These are phyloP conservation scores for Beta vulgaris DNA, from an alignment of 148 eudicot species.

Conservation along the genomic window DNA sequence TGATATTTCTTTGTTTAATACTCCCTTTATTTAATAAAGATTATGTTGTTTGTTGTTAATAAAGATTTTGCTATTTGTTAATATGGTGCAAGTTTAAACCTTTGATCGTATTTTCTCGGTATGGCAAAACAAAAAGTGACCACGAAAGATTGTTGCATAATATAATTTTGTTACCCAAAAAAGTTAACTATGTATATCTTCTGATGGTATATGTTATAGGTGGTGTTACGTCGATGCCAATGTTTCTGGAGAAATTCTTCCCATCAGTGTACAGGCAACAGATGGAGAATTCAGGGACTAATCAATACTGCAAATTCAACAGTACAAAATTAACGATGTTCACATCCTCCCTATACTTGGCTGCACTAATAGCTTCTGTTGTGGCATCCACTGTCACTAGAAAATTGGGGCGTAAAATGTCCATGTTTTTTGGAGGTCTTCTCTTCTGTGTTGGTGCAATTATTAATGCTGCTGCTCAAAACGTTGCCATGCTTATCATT, in stretches of 20 bases:
- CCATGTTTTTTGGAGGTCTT: slow-evolving; percentile 66
- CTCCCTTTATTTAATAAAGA: too few species aligned
- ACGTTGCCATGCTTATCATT: slow-evolving; percentile 62
- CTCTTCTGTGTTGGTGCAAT: slow-evolving; percentile 60
- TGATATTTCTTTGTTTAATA: too few species aligned
- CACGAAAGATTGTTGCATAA: too few species aligned
- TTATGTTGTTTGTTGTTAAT: too few species aligned
- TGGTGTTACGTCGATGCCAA: slow-evolving; percentile 76
- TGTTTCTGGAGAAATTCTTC: slow-evolving; percentile 59
- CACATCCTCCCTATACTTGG: slow-evolving; percentile 71
- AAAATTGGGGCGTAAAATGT: slow-evolving; percentile 52
- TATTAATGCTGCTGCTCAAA: slow-evolving; percentile 51
- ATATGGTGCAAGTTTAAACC: too few species aligned
- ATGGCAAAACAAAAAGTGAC: too few species aligned
- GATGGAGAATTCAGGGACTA: slow-evolving; percentile 31
- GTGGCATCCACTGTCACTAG: slow-evolving; percentile 71
- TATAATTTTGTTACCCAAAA: too few species aligned
- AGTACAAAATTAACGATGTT: slow-evolving; percentile 61
- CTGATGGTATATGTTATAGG: too few species aligned
- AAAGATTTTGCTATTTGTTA: too few species aligned
- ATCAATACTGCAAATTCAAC: slow-evolving; percentile 76
- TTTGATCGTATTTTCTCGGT: too few species aligned
- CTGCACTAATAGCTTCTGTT: slow-evolving; percentile 59
- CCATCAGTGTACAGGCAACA: slow-evolving; percentile 48
- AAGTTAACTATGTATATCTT: too few species aligned